Base-by-base conservation (phyloP, 805 yeast genomes). In the Myxozyma neotropica region DNA sequence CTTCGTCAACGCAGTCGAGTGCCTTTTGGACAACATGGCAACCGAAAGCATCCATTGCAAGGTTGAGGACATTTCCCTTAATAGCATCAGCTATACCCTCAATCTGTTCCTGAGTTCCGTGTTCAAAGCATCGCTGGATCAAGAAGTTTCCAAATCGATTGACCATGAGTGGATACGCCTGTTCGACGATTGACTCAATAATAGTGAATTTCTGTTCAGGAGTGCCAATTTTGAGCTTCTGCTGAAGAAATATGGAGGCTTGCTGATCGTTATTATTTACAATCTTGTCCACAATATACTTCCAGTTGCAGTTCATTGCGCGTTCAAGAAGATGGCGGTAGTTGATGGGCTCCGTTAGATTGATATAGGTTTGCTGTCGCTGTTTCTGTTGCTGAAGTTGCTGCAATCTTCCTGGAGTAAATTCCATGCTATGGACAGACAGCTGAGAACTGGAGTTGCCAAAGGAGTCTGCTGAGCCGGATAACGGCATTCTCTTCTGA, bases 1-100 rank as follows among this genome's bases (percentile, higher is more conserved):
- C 64, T 29, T 68, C 68, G 4, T 66, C 65, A 12, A 71, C 71
- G 35, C 72, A 71, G 46, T 75, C 79, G 21, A 77, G 67, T 2
- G 78, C 73, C 55, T 73, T 73, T 51, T 77, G 80, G 8, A 77
- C 69, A 2, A 77, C 80, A 60, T 77, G 79, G 58, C 79, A 77
- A 13, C 78, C 78, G 57, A 74, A 77, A 6, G 72, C 72, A 54
- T 77, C 73, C 64, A 67, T 69, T 4, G 79, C 66, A 17, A 76
- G 60, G 26, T 62, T 36, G 7, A 70, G 61, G 13, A 75, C 71
- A 19, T 70, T 69, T 8, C 77, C 78, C 15, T 50, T 38, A 57
- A 74, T 66, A 5, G 67, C 65, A 33, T 39, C 51, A 5, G 74
- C 64, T 7, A 71, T 58, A 1, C 47, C 53, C 13, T 63, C 59